These are phyloP conservation scores for Hypoxylon sp. DNA, from an alignment of 2,329 filamentous ascomycete genomes.

Conservation along the genomic window DNA sequence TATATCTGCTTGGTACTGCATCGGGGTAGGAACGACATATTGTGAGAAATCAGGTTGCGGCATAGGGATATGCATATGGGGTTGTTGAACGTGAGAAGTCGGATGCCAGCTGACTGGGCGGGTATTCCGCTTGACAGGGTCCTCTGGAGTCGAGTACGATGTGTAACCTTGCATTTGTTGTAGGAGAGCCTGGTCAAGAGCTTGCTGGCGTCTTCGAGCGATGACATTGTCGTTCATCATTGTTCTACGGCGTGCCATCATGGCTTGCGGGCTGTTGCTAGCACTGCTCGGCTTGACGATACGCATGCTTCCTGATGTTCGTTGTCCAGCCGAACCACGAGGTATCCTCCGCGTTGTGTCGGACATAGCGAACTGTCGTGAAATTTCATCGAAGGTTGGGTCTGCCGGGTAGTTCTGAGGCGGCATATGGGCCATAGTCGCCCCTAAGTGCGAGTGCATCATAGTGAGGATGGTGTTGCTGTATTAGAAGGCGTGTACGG, in stretches of 20 bases:
- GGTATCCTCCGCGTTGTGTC: constrained; percentile 62
- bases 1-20: constrained; percentile 57
- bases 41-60: constrained; percentile 52
- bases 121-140: constrained; percentile 55
- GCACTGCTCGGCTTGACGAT: constrained; percentile 74
- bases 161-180: constrained; percentile 52
- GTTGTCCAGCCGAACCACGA: constrained; percentile 63
- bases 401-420: constrained; percentile 55
- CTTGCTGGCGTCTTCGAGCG: constrained; percentile 60
- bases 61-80: constrained; percentile 53
- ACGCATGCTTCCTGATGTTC: constrained; percentile 64
- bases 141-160: constrained; percentile 47
- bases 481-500: constrained; percentile 16
- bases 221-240: constrained; percentile 64
- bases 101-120: constrained; percentile 84
- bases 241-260: constrained; percentile 66
- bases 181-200: constrained; percentile 58
- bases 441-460: constrained; percentile 53
- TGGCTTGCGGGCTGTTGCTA: constrained; percentile 74
- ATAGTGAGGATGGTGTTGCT: constrained; percentile 44
- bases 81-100: constrained; percentile 62
- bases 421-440: constrained; percentile 48
- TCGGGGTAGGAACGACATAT: constrained; percentile 56
- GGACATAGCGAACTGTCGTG: constrained; percentile 62
- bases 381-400: constrained; percentile 63